Evolutionary conservation across 352 stramenopile species (phyloP).

Genomic region (Pseudoperonospora humuli): DNA sequence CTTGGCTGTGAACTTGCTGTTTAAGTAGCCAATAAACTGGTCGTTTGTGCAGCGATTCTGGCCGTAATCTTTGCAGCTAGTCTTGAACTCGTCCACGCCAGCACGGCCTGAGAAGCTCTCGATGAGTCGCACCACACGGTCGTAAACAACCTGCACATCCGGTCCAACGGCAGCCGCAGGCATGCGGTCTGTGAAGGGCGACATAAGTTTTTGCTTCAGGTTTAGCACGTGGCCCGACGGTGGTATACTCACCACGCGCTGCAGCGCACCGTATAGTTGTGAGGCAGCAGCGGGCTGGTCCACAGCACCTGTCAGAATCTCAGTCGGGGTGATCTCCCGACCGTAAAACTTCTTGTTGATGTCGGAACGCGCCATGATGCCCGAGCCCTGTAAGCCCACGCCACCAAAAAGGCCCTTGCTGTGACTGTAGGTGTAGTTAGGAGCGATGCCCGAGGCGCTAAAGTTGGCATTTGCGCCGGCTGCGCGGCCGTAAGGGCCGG

Average conservation of each 20-base stretch:
- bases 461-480: slow-evolving; percentile 73
- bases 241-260: slow-evolving; percentile 66
- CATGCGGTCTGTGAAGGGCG: slow-evolving; percentile 68
- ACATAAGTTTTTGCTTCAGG: slow-evolving; percentile 55
- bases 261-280: slow-evolving; percentile 76
- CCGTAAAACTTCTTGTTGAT: slow-evolving; percentile 88
- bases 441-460: slow-evolving; percentile 59
- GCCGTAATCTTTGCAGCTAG: slow-evolving; percentile 78
- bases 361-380: slow-evolving; percentile 64
- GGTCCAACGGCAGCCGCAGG: slow-evolving; percentile 55
- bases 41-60: slow-evolving; percentile 75
- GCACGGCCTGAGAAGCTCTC: slow-evolving; percentile 41
- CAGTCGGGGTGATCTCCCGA: slow-evolving; percentile 73
- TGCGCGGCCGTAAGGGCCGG: slow-evolving; percentile 68
- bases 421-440: slow-evolving; percentile 87
- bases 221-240: slow-evolving; percentile 41
- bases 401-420: slow-evolving; percentile 84
- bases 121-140: slow-evolving; percentile 72
- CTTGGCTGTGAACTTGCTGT: slow-evolving; percentile 60
- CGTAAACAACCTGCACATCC: slow-evolving; percentile 81
- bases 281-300: slow-evolving; percentile 74
- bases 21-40: slow-evolving; percentile 60
- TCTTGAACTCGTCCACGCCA: slow-evolving; percentile 79
- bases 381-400: slow-evolving; percentile 71
- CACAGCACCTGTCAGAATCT: slow-evolving; percentile 78